These are phyloP conservation scores for Sistotremastrum suecicum DNA, from an alignment of 768 basidiomycete species.

Conservation along the genomic window DNA sequence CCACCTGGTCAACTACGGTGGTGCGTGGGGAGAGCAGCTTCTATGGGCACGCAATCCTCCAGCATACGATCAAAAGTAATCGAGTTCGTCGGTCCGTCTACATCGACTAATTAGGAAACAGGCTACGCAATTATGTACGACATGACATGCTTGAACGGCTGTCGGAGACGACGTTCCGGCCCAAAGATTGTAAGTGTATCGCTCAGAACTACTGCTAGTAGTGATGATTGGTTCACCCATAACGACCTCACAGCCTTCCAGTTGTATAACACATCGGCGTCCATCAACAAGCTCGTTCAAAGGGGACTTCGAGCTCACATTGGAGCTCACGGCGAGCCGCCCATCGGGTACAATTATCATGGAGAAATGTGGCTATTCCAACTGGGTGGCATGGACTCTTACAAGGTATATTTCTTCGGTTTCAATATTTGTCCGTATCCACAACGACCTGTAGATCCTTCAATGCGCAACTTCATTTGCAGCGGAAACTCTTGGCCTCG, in stretches of 20 bases:
- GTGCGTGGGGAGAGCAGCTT: conserved; percentile 48
- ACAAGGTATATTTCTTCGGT: conserved; percentile 33
- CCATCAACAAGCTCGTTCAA: conserved; percentile 54
- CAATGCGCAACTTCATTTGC: conserved; percentile 55
- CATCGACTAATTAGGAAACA: conserved; percentile 13
- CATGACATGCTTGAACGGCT: conserved; percentile 50
- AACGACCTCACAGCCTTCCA: conserved; percentile 29
- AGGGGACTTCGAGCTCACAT: conserved; percentile 50
- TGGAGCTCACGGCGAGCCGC: conserved; percentile 56
- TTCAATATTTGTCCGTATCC: neutral
- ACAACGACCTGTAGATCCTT: conserved; percentile 30
- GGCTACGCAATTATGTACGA: conserved; percentile 46
- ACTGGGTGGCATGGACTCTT: conserved; percentile 52
- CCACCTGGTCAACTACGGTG: conserved; percentile 69
- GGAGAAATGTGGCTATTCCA: conserved; percentile 56
- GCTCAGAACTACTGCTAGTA: neutral
- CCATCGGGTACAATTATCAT: conserved; percentile 64
- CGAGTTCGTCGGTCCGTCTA: neutral
- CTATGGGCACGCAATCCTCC: conserved; percentile 55
- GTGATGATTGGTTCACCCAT: neutral
- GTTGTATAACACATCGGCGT: conserved; percentile 54
- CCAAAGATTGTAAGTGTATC: conserved; percentile 34
- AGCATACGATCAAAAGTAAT: conserved; percentile 55
- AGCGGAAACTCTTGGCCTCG: conserved; percentile 51
- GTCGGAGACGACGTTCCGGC: conserved; percentile 47